A percentile compares a stretch with the other conserved stretches of the same genome.
Conservation (phyloP, 2,329 filamentous ascomycete species). For the Alternaria alternata region DNA sequence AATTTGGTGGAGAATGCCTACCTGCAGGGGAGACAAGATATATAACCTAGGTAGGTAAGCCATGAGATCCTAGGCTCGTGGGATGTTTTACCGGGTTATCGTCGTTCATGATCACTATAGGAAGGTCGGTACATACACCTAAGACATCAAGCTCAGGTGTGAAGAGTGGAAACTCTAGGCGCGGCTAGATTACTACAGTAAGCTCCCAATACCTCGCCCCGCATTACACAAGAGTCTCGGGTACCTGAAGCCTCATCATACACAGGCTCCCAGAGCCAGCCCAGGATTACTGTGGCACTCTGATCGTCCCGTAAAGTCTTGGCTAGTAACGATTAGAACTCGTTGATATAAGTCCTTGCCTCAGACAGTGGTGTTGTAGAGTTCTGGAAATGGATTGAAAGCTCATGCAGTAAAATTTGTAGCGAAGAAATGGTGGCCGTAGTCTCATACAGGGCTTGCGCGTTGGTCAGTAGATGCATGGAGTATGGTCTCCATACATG, state of each 20-base stretch:
- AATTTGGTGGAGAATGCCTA: slow-evolving; percentile 28
- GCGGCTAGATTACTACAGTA: slow-evolving; percentile 33
- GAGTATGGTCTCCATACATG: background rate
- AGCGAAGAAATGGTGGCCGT: background rate
- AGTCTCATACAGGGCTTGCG: background rate
- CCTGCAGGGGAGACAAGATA: slow-evolving; percentile 20
- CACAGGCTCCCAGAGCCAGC: slow-evolving; percentile 13
- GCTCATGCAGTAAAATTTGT: background rate
- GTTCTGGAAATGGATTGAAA: background rate
- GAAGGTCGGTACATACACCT: slow-evolving; percentile 33
- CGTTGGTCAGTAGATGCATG: background rate
- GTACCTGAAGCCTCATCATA: slow-evolving; percentile 24
- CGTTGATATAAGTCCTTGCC: background rate
- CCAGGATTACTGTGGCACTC: background rate
- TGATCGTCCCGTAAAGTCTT: background rate
- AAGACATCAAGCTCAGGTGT: slow-evolving; percentile 34
- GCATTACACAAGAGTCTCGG: slow-evolving; percentile 25
- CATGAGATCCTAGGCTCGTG: slow-evolving; percentile 13
- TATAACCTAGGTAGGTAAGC: slow-evolving; percentile 27
- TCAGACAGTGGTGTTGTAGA: background rate
- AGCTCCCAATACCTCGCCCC: slow-evolving; percentile 27
- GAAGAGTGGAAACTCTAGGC: slow-evolving; percentile 25
- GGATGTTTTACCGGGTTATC: slow-evolving; percentile 32
- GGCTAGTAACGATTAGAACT: background rate
- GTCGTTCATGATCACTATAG: slow-evolving; percentile 29